Base-by-base conservation (phyloP, 768 basidiomycete species). In the Podaxis mareebaensis region DNA sequence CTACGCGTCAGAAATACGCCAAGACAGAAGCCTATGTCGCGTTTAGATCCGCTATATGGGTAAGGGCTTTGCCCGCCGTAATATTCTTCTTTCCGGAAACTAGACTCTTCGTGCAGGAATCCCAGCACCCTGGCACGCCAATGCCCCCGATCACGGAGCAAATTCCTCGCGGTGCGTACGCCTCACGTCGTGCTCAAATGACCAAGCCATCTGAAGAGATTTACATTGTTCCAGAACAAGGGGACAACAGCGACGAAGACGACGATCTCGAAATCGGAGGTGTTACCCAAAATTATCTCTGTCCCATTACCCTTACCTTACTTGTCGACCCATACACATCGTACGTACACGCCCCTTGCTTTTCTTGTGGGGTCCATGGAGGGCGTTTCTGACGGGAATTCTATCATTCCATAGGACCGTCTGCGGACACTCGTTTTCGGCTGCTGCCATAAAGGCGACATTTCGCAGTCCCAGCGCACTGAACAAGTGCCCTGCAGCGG, bases 221-320 rank as follows among this genome's bases (percentile, higher is more conserved):
- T 54, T 15, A 56, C 38, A 33, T 20, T 55, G 15, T 46, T 59
- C n/a, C 72, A 95, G 94, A 95, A 83, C 81, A 84, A 46, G 92
- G 86, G 10, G 93, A 94, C 65, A 87, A 83, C 33, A 92, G 90
- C 59, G 92, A 92, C 62, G 88, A 88, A 57, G 95, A 96, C 36
- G 92, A 95, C 58, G 96, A 97, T 12, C 75, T 99, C 36, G 90
- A 95, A 74, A 79, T 96, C 55, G 96, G 96, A 58, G 95, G 93
- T 26, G 82, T 88, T 30, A 90, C 88, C 5, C 91, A 92, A 70
- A 88, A 87, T 68, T 93, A 88, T 79, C 89, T 86, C 60, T 96
- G 95, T 67, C 95, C 95, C 2, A 77, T 99, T 55, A 87, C 90
- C 0, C 78, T 95, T 49, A 83, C 78, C 2, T 72, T 81, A 13